A percentile compares a stretch with the other conserved stretches of the same genome.
These are phyloP conservation scores for Candida silvicultrix DNA, from an alignment of 805 yeast species.

Conservation along the genomic window DNA sequence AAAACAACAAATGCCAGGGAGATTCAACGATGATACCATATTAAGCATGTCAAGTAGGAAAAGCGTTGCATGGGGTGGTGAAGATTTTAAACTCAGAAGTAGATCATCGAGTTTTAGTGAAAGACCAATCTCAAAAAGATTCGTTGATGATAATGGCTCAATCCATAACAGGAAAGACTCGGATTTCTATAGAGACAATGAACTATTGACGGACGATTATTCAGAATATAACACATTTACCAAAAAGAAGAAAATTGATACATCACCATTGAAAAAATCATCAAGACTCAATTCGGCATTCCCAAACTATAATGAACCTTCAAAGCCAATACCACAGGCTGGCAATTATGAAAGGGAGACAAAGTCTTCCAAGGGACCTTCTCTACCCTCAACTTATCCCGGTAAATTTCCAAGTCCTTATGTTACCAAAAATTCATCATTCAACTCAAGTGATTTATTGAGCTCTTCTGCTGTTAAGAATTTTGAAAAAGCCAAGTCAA, in stretches of 20 bases:
- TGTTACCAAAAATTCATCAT: slow-evolving; percentile 1
- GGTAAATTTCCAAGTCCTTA: slow-evolving; percentile 23
- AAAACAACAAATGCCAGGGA: slow-evolving; percentile 1
- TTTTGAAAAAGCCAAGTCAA: slow-evolving; percentile 14
- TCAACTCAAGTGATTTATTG: slow-evolving; percentile 2
- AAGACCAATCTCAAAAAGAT: slow-evolving; percentile 1
- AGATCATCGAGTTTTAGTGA: slow-evolving; percentile 7
- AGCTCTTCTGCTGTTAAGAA: slow-evolving; percentile 14
- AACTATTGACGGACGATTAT: slow-evolving; percentile 12
- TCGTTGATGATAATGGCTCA: background rate
- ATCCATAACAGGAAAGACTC: background rate
- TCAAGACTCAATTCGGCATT: background rate
- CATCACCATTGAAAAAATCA: background rate
- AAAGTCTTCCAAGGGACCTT: too few relatives aligned
- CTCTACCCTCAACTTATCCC: slow-evolving; percentile 16
- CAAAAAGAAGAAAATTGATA: background rate
- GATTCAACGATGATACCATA: slow-evolving; percentile 2
- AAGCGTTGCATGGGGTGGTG: slow-evolving; percentile 9
- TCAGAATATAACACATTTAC: slow-evolving; percentile 2
- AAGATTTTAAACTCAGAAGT: slow-evolving; percentile 4
- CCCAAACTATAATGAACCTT: background rate
- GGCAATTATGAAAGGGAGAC: too few relatives aligned
- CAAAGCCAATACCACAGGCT: background rate
- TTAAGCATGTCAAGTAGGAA: background rate
- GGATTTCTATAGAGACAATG: slow-evolving; percentile 13